Evolutionary conservation across 2,329 filamentous ascomycete genomes (phyloP), one percentile per base, ranked within the genome.

Genomic region (Trichoderma aggressivum): DNA sequence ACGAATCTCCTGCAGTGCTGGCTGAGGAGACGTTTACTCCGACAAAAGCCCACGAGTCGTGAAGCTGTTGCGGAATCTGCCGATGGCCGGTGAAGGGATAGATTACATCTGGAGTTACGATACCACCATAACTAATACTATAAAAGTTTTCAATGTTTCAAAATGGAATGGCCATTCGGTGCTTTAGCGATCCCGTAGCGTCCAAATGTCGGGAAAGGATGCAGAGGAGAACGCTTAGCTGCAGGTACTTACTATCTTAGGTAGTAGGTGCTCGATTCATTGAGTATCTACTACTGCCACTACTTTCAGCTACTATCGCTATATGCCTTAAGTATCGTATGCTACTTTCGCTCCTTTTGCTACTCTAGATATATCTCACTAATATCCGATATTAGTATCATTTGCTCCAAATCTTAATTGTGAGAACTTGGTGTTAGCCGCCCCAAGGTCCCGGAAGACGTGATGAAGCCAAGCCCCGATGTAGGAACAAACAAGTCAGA

Each of bases 11-110:
- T 16, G 55, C 30, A 7, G 43, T 47, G n/a, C 26, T 50, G 16
- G 53, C 53, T 8, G 63, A 67, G 24, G 70, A 71, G 28, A 58
- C 24, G 3, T n/a, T 47, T 61, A 14, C 32, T 6, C 10, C 21
- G 14, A 30, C 69, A 60, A 71, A 71, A 36, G 62, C 36, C 1
- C 50, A 71, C n/a, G 50, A 71, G 21, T 18, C 39, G n/a, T 70
- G 56, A 70, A 14, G 36, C 10, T 26, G 11, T 14, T 32, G 26
- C 7, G 2, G 60, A n/a, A 21, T 12, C 12, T 24, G 28, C 2
- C 12, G 7, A 34, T 64, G 12, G 18, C 28, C 4, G 18, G 18
- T 11, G 55, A 34, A 11, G 39, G 11, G 24, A 43, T 32, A 61
- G 59, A 43, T 28, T 24, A 61, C 8, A 10, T 43, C 1, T 5